Base-by-base conservation (phyloP, 441 rosid genomes). In the Populus tomentosa region DNA sequence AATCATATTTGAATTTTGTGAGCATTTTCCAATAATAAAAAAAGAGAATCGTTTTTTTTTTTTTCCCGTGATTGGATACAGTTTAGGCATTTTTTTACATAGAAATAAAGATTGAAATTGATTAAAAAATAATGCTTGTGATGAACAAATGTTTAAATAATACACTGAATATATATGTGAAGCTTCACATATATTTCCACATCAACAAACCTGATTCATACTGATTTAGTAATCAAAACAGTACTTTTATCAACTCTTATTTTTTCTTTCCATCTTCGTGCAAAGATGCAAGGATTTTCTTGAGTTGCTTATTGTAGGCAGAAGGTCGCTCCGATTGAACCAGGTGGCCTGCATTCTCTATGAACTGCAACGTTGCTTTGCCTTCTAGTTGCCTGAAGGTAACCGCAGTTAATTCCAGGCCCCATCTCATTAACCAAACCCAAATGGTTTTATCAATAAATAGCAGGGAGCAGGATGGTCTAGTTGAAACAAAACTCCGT, bases 271-370 rank as follows among this genome's bases (percentile, higher is more conserved):
- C 7, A 23, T 32, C 74, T 36, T 77, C 9, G 14, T 7, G 70
- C 7, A 80, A 33, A 67, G 80, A 75, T 67, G 81, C 67, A 28
- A 87, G 80, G 73, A 84, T 78, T 66, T 36, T 78, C 78, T 80
- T 85, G 53, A 87, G 79, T 6, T 40, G 71, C 13, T 26, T 56
- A 24, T 70, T 84, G 72, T 79, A 82, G n/a, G 42, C 69, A n/a
- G 66, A 79, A 1, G 88, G 88, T 7, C 90, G 65, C 53, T 85
- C 88, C 14, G 75, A 0, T 26, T 68, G 67, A 62, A 67, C 83
- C 4, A 82, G 23, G 67, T 87, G 88, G 5, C 86, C 87, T 11
- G 90, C 79, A 56, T 81, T 80, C 64, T 79, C 79, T 53, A 87
- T 78, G 36, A 6, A 18, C 21, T 69, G 67, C 42, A 84, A 7